phyloP scores from a whole-genome alignment of 1,284 basidiomycete species.

The Sanghuangporus weigelae region DNA sequence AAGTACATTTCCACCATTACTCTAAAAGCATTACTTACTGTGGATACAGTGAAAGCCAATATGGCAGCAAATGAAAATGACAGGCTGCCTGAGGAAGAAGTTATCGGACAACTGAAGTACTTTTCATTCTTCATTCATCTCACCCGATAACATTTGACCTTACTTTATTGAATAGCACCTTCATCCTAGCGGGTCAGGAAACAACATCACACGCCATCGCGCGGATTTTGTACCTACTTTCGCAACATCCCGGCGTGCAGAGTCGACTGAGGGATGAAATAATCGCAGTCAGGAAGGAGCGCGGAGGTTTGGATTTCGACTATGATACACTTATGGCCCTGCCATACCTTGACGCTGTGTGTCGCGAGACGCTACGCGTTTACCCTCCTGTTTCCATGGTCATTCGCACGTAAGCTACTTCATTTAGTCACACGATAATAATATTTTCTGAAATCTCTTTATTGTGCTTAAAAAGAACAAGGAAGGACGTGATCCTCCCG shows the following conservation, averaged over 20 bases:
- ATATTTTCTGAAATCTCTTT: neutral
- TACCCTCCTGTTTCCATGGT: constrained; percentile 26
- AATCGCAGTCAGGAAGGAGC: constrained; percentile 23
- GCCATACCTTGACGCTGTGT: constrained; percentile 35
- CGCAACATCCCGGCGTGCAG: constrained; percentile 30
- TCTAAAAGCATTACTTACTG: constrained; percentile 4
- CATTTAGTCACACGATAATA: constrained; percentile 2
- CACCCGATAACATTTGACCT: neutral
- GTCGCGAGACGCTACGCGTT: constrained; percentile 35
- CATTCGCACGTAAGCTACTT: constrained; percentile 21
- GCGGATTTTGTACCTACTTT: constrained; percentile 33
- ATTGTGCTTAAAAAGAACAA: neutral
- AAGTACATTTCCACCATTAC: neutral
- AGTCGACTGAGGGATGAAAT: constrained; percentile 33
- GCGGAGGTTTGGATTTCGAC: constrained; percentile 22
- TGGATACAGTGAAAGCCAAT: constrained; percentile 23
- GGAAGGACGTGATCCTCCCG: constrained; percentile 17
- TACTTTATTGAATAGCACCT: constrained; percentile 24
- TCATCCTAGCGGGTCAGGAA: constrained; percentile 35
- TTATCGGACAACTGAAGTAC: constrained; percentile 25
- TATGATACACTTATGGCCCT: constrained; percentile 32
- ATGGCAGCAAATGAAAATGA: constrained; percentile 9
- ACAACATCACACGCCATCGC: constrained; percentile 34
- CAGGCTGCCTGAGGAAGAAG: constrained; percentile 7
- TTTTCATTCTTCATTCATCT: neutral